These are phyloP conservation scores for Phyllosticta citrichinensis DNA, from an alignment of 2,329 filamentous ascomycete genomes.

Conservation along the genomic window DNA sequence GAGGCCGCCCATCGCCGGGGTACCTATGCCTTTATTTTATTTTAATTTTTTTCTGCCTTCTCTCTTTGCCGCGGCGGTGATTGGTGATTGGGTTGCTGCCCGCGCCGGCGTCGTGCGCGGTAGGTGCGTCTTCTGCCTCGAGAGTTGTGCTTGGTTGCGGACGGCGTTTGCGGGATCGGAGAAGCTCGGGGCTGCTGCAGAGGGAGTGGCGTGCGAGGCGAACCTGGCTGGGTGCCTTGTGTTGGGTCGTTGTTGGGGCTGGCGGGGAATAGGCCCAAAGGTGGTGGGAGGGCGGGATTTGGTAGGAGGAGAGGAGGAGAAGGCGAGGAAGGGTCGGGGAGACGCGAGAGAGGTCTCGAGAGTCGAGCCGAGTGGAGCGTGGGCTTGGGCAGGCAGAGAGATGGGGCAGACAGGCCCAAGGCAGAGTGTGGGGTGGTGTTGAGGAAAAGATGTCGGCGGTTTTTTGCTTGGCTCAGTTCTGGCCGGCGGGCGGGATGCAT, in stretches of 20 bases:
- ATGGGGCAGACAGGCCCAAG: background rate
- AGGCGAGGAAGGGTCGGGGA: background rate
- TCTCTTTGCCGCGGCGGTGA: background rate
- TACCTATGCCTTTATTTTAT: background rate
- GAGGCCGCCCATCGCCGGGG: slow-evolving; percentile 3
- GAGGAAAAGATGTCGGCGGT: background rate
- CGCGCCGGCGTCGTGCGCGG: background rate
- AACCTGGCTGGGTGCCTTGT: background rate
- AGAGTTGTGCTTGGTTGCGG: background rate
- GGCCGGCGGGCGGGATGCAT: background rate
- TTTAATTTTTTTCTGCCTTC: background rate
- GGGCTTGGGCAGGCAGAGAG: background rate
- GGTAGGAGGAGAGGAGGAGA: background rate
- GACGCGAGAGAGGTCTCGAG: background rate
- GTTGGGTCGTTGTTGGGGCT: background rate
- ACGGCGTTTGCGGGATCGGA: background rate
- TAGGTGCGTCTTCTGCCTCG: background rate
- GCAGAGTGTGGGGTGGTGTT: background rate
- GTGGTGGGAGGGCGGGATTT: slow-evolving; percentile 1
- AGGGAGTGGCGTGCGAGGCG: background rate
- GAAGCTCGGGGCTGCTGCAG: background rate
- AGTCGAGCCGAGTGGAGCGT: background rate
- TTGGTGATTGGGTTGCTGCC: background rate
- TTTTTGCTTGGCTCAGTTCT: background rate
- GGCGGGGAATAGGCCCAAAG: background rate